Evolutionary conservation across 2,329 filamentous ascomycete species (phyloP).

Genomic region (Elsinoe perseae): DNA sequence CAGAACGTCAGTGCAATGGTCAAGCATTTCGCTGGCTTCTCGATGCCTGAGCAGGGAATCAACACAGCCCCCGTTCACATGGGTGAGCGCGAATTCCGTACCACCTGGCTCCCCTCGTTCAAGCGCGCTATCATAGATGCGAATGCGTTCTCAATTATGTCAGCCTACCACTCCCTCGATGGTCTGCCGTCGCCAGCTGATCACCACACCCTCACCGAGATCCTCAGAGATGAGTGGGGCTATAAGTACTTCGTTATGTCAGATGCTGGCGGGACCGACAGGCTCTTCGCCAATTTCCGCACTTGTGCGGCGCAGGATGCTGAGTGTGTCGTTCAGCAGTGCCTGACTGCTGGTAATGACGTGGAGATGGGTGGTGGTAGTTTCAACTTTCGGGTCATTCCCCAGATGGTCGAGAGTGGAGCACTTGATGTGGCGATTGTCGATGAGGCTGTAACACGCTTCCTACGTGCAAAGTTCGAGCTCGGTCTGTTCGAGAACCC

Average conservation of each 20-base stretch:
- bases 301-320: constrained; percentile 55
- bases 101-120: constrained; percentile 51
- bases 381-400: constrained; percentile 61
- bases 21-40: constrained; percentile 68
- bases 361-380: constrained; percentile 62
- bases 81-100: constrained; percentile 48
- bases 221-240: constrained; percentile 63
- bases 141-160: constrained; percentile 62
- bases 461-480: constrained; percentile 60
- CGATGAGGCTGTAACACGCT: constrained; percentile 58
- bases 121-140: constrained; percentile 64
- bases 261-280: constrained; percentile 64
- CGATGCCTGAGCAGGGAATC: constrained; percentile 61
- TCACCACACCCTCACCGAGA: constrained; percentile 58
- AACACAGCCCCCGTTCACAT: constrained; percentile 57
- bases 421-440: constrained; percentile 53
- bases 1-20: constrained; percentile 62
- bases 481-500: constrained; percentile 65
- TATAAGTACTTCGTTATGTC: constrained; percentile 61
- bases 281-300: constrained; percentile 56
- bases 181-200: constrained; percentile 61
- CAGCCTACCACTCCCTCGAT: constrained; percentile 65
- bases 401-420: constrained; percentile 54
- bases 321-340: constrained; percentile 55
- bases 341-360: constrained; percentile 61